A percentile compares a stretch with the other conserved stretches of the same genome.
phyloP scores from a whole-genome alignment of 371 early-diverging fungal genomes.

The Lichtheimia ramosa region DNA sequence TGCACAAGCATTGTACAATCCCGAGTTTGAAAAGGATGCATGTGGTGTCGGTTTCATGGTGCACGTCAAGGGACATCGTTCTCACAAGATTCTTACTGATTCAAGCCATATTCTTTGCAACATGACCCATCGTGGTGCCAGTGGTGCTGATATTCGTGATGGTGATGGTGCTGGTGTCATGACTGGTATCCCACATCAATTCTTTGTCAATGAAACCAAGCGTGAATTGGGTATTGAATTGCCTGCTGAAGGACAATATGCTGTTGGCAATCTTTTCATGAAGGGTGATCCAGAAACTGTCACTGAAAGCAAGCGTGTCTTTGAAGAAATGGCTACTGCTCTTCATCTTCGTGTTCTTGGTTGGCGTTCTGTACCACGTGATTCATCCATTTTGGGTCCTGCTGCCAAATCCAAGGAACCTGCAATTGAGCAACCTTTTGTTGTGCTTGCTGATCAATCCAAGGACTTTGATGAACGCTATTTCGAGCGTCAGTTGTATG shows the following conservation, averaged over 20 bases:
- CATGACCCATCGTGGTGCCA: slow-evolving; percentile 97
- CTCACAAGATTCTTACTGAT: slow-evolving; percentile 80
- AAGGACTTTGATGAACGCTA: slow-evolving; percentile 60
- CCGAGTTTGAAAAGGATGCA: slow-evolving; percentile 81
- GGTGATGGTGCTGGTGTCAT: slow-evolving; percentile 93
- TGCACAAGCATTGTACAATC: slow-evolving; percentile 82
- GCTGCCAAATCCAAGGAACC: slow-evolving; percentile 89
- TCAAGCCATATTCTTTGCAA: slow-evolving; percentile 88
- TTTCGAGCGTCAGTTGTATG: slow-evolving; percentile 87
- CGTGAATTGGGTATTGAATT: slow-evolving; percentile 60
- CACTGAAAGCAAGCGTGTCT: slow-evolving; percentile 67
- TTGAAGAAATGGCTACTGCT: slow-evolving; percentile 73
- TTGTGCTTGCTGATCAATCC: slow-evolving; percentile 46
- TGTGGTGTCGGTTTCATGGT: slow-evolving; percentile 95
- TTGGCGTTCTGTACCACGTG: slow-evolving; percentile 91
- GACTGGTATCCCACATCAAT: slow-evolving; percentile 89
- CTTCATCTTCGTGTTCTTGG: slow-evolving; percentile 78
- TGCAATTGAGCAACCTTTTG: slow-evolving; percentile 92
- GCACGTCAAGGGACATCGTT: slow-evolving; percentile 75
- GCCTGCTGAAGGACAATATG: slow-evolving; percentile 83
- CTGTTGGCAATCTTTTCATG: slow-evolving; percentile 92
- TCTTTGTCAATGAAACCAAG: slow-evolving; percentile 69
- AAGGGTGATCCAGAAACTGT: slow-evolving; percentile 61
- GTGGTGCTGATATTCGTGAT: slow-evolving; percentile 87
- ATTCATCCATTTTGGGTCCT: slow-evolving; percentile 88